Conservation (phyloP, 2,329 filamentous ascomycete genomes). For the Beauveria scarabaeidicola region DNA sequence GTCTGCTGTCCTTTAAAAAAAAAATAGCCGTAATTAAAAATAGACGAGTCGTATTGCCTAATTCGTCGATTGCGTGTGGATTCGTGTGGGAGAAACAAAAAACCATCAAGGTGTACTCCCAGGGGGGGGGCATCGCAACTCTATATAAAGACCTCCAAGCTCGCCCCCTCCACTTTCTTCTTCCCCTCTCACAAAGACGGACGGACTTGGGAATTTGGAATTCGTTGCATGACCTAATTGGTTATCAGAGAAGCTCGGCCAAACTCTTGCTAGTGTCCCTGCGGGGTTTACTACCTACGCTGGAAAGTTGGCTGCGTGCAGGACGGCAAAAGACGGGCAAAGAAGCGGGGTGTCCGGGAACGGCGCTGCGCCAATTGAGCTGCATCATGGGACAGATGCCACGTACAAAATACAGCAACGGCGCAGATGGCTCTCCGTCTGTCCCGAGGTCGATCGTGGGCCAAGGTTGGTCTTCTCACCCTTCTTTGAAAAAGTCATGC, state of each 20-base stretch:
- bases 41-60: background rate
- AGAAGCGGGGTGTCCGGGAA: background rate
- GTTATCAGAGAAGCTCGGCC: background rate
- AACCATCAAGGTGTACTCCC: conserved; percentile 2
- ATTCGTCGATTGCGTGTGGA: background rate
- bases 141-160: background rate
- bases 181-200: background rate
- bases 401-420: background rate
- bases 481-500: too few relatives aligned
- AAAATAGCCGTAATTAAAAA: background rate
- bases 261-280: background rate
- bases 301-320: too few relatives aligned
- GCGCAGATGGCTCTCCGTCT: background rate
- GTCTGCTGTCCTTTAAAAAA: background rate
- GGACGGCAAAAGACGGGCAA: background rate
- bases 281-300: background rate
- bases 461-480: too few relatives aligned
- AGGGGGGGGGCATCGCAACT: background rate
- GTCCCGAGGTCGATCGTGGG: background rate
- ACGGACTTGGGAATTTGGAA: background rate
- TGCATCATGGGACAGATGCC: too few relatives aligned
- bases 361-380: background rate
- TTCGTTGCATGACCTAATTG: background rate
- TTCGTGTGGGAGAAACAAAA: background rate
- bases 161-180: background rate